Evolutionary conservation across 192 early-diverging fungal species (phyloP).

Genomic region (Geranomyces michiganensis): DNA sequence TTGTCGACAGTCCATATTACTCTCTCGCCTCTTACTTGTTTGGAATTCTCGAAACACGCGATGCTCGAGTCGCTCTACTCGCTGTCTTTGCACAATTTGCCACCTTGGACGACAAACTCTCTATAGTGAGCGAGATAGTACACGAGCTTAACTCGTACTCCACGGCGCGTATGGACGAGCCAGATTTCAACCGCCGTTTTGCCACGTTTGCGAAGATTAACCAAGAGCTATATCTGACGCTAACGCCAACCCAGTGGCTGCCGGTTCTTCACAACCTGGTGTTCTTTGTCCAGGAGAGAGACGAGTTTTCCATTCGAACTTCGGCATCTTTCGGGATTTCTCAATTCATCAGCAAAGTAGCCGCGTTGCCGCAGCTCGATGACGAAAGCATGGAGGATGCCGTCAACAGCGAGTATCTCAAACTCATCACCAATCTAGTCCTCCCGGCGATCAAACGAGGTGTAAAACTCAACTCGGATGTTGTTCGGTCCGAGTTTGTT

Average conservation of each 20-base stretch:
- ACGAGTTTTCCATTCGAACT: slow-evolving; percentile 87
- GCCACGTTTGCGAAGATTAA: slow-evolving; percentile 72
- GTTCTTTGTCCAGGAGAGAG: slow-evolving; percentile 76
- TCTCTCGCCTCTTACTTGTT: slow-evolving; percentile 71
- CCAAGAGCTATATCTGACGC: slow-evolving; percentile 63
- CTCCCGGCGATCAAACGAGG: slow-evolving; percentile 76
- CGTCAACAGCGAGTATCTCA: slow-evolving; percentile 14
- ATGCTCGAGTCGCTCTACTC: slow-evolving; percentile 66
- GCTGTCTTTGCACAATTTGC: slow-evolving; percentile 68
- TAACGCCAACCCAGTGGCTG: slow-evolving; percentile 79
- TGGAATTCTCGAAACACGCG: slow-evolving; percentile 61
- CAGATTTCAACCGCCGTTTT: slow-evolving; percentile 83
- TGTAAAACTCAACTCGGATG: slow-evolving; percentile 50
- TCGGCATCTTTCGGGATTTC: slow-evolving; percentile 76
- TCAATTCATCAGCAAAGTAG: slow-evolving; percentile 67
- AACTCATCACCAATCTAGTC: slow-evolving; percentile 61
- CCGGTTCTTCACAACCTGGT: slow-evolving; percentile 89
- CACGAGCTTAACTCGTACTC: slow-evolving; percentile 83
- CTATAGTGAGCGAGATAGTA: slow-evolving; percentile 59
- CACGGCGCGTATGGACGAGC: slow-evolving; percentile 73
- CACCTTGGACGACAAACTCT: slow-evolving; percentile 56
- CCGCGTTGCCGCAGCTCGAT: slow-evolving; percentile 34
- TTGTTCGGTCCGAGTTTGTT: slow-evolving; percentile 75
- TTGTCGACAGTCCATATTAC: slow-evolving; percentile 59
- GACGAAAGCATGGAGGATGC: slow-evolving; percentile 23